Base-by-base conservation (phyloP, 2,329 filamentous ascomycete species). In the Phyllachora maydis region DNA sequence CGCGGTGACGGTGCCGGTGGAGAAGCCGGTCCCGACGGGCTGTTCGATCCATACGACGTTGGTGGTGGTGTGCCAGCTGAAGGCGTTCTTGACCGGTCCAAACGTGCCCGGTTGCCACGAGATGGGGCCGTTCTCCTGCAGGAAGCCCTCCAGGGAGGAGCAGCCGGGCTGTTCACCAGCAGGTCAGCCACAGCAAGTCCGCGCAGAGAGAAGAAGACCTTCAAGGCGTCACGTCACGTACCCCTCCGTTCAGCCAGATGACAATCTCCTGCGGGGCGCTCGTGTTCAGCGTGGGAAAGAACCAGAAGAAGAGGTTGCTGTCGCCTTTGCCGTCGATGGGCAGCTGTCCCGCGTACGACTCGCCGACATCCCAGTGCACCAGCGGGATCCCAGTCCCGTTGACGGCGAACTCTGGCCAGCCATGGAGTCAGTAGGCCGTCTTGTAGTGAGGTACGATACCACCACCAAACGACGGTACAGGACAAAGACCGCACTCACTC, bases 11-110 rank as follows among this genome's bases (percentile, higher is more conserved):
- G 47, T 61, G 9, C 75, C 75, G 17, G 65, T 59, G 0, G 67
- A 63, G 42, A 76, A 83, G 10, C 76, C 76, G 0, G 73, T 75
- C 14, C 58, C 58, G 9, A 66, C 48, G 5, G 66, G 69, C 39
- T 77, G 71, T 35, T 78, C 75, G 7, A 76, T 57, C 64, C 69
- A 88, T 22, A 88, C 51, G 36, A 83, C 63, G 42, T 83, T 81
- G 26, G 75, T 76, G 18, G 85, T 46, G 24, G 73, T 73, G 29
- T 65, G 64, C 74, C 74, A 83, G n/a, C 62, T 62, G 49, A 71
- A 82, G 0, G 62, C 56, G 38, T 82, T 82, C 21, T 52, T 47
- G 0, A 68, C 54, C 0, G 75, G 74, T 11, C 56, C 54, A 26
- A 56, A 61, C 1, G 73, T 83, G 17, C 78, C 78, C 8, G 65